phyloP scores from a whole-genome alignment of 2,329 filamentous ascomycete species.

The Magnaporthiopsis incrustans region DNA sequence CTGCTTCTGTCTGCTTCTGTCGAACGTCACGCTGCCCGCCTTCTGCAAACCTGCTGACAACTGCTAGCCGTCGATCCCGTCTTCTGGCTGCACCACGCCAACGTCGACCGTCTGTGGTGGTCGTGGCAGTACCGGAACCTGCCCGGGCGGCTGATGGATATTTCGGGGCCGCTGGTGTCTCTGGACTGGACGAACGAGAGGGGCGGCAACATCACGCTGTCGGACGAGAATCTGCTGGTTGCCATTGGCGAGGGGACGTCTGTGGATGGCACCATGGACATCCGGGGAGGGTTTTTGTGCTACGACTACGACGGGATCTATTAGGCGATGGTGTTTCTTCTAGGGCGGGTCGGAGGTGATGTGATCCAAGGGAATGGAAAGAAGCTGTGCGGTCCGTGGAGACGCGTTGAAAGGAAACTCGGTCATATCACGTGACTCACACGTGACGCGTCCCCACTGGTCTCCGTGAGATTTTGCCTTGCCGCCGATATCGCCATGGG shows the following conservation, averaged over 20 bases:
- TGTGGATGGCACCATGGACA: constrained; percentile 13
- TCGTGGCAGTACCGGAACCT: constrained; percentile 22
- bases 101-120: constrained; percentile 25
- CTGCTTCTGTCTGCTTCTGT: no score
- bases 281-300: constrained; percentile 12
- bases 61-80: constrained; percentile 19
- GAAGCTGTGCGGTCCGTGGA: no score
- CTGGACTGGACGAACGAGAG: constrained; percentile 1
- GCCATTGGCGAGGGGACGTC: constrained; percentile 8
- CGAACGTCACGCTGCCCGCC: no score
- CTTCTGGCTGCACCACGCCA: constrained; percentile 27
- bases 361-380: no score
- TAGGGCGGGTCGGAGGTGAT: no score
- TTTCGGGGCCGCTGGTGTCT: constrained; percentile 6
- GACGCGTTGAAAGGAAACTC: no score
- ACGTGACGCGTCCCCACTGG: no score
- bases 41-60: not conserved
- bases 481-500: no score
- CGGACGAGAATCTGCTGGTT: constrained; percentile 10
- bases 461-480: no score
- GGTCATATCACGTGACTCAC: no score
- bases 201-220: constrained; percentile 10
- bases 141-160: constrained; percentile 10
- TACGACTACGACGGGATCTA: constrained; percentile 11
- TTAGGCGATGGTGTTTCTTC: not conserved